phyloP scores from a whole-genome alignment of 164 flowering plant genomes.

The Stephania yunnanensis region DNA sequence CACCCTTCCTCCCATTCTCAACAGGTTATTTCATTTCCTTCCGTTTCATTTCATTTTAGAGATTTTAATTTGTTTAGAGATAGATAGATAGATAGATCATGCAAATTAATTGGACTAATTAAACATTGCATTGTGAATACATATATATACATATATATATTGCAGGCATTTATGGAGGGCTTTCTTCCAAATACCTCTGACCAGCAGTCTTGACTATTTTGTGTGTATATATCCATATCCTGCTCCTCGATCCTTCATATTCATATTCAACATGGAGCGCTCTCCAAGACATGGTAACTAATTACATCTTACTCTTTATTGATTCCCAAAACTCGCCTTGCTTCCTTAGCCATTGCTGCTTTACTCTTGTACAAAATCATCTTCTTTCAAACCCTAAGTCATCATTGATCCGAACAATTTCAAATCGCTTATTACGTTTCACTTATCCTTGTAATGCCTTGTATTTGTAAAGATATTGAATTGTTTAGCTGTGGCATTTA shows the following conservation, averaged over 20 bases:
- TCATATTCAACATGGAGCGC: conserved; percentile 44
- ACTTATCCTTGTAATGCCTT: background rate
- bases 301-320: background rate
- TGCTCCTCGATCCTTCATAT: no score
- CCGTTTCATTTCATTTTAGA: background rate
- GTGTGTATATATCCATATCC: no score
- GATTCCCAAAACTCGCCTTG: no score
- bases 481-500: background rate
- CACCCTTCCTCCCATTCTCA: background rate
- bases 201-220: conserved; percentile 14
- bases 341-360: no score
- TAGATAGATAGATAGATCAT: no score
- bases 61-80: background rate
- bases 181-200: conserved; percentile 6
- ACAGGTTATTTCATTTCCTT: conserved; percentile 7
- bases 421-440: no score
- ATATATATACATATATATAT: no score
- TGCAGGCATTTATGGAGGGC: conserved; percentile 19
- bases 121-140: background rate
- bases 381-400: no score
- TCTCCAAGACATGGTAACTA: conserved; percentile 25
- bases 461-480: background rate
- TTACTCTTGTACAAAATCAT: no score
- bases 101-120: background rate
- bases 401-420: no score